phyloP scores from a whole-genome alignment of 78 protist genomes.

The Dictyostelium brefeldianum region DNA sequence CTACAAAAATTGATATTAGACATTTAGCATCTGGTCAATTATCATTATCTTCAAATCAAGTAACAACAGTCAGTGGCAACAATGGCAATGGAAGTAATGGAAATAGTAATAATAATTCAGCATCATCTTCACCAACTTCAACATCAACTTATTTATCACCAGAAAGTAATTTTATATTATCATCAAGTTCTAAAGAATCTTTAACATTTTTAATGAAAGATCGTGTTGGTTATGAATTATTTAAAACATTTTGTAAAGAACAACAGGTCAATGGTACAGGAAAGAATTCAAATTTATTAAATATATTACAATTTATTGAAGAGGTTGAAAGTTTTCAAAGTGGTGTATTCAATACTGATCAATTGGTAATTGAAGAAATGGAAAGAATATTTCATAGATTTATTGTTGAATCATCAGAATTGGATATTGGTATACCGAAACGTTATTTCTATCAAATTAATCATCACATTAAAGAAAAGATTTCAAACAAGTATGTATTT shows the following conservation, averaged over 20 bases:
- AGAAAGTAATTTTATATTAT: conserved; percentile 8
- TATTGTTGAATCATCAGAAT: background rate
- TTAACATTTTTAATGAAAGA: conserved; percentile 34
- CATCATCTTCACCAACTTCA: conserved; percentile 1
- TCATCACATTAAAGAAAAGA: conserved; percentile 15
- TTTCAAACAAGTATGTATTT: background rate
- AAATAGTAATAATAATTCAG: background rate
- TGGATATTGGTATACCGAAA: background rate
- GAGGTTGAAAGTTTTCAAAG: conserved; percentile 40
- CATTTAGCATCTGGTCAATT: conserved; percentile 12
- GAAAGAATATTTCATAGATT: conserved; percentile 13
- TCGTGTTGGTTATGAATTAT: conserved; percentile 28
- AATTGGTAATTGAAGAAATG: conserved; percentile 25
- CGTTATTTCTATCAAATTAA: conserved; percentile 15
- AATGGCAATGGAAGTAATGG: background rate
- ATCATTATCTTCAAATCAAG: background rate
- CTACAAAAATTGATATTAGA: background rate
- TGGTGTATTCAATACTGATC: background rate
- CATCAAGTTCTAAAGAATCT: conserved; percentile 41
- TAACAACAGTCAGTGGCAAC: background rate
- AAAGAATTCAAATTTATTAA: background rate
- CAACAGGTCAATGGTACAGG: background rate
- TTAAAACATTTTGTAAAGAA: conserved; percentile 24
- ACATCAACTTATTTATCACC: background rate
- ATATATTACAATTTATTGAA: conserved; percentile 32